A percentile compares a stretch with the other conserved stretches of the same genome.
Conservation (phyloP, 2,329 filamentous ascomycete species). For the Colletotrichum sp. region DNA sequence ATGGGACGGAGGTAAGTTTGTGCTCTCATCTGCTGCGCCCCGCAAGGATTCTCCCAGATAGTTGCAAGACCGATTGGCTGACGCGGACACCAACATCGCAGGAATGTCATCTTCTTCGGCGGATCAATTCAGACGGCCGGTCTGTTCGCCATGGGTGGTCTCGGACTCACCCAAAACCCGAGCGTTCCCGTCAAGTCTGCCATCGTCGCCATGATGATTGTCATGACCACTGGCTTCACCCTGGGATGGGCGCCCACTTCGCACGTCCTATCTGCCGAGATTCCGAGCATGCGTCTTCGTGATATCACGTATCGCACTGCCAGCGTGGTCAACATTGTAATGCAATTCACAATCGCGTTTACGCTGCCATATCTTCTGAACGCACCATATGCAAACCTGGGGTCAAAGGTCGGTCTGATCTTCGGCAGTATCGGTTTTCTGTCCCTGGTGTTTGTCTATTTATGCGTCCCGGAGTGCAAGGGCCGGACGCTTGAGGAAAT, state of each 20-base stretch:
- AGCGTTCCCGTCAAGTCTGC: conserved; percentile 25
- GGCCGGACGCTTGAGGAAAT: conserved; percentile 79
- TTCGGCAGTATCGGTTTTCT: neutral
- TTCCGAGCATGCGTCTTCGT: conserved; percentile 34
- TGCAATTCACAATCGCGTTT: conserved; percentile 38
- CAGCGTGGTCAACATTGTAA: conserved; percentile 5
- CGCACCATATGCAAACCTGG: conserved; percentile 36
- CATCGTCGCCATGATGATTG: conserved; percentile 36
- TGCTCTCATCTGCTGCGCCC: neutral
- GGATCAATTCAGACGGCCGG: neutral
- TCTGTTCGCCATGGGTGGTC: neutral
- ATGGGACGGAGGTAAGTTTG: conserved; percentile 19
- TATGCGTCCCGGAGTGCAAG: conserved; percentile 51
- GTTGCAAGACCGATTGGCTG: neutral
- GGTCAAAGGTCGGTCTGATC: conserved; percentile 20
- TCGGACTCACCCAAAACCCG: conserved; percentile 7
- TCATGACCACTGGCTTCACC: conserved; percentile 34
- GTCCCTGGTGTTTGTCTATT: conserved; percentile 7
- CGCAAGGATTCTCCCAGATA: neutral
- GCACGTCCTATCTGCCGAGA: conserved; percentile 39
- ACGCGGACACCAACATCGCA: neutral
- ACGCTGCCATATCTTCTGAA: conserved; percentile 42
- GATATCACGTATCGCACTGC: conserved; percentile 30
- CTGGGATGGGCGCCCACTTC: conserved; percentile 38
- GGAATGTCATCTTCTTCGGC: neutral